These are phyloP conservation scores for Aspergillus mulundensis DNA, from an alignment of 495 filamentous ascomycete species.

Conservation along the genomic window DNA sequence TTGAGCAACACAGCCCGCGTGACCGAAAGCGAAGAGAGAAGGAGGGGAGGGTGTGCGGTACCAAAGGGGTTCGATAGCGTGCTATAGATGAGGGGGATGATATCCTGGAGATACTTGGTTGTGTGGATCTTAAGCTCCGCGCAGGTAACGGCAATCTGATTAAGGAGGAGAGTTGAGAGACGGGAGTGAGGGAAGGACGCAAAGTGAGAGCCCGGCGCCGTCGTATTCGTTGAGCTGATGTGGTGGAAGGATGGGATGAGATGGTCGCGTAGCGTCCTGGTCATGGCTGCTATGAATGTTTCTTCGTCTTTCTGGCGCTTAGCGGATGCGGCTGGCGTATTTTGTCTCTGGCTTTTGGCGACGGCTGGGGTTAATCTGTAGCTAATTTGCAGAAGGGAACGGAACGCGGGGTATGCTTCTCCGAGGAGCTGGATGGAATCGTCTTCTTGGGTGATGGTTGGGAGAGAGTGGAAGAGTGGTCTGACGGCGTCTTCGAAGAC, in stretches of 20 bases:
- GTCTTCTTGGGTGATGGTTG: constrained; percentile 69
- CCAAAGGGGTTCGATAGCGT: constrained; percentile 70
- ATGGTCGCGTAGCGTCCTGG: constrained; percentile 37
- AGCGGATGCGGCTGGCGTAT: constrained; percentile 9
- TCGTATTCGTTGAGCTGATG: constrained; percentile 39
- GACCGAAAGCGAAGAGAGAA: constrained; percentile 49
- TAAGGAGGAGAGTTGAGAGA: constrained; percentile 53
- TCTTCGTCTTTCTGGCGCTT: constrained; percentile 10
- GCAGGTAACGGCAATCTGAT: constrained; percentile 50
- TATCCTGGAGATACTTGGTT: constrained; percentile 70
- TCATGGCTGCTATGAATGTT: constrained; percentile 18
- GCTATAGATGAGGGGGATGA: constrained; percentile 63
- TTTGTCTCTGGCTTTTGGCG: background rate
- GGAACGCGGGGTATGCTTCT: constrained; percentile 63
- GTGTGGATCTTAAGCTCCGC: constrained; percentile 61
- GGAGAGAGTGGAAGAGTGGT: constrained; percentile 69
- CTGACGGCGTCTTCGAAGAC: constrained; percentile 78
- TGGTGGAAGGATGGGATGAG: constrained; percentile 47
- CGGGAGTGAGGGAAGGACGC: constrained; percentile 41
- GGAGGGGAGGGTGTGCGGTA: constrained; percentile 48
- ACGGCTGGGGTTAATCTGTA: constrained; percentile 16
- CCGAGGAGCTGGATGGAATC: constrained; percentile 63
- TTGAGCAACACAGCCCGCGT: constrained; percentile 58
- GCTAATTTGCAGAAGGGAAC: constrained; percentile 50
- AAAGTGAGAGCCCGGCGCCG: constrained; percentile 41